A percentile compares a stretch with the other conserved stretches of the same genome.
Conservation (phyloP, 2,329 filamentous ascomycete genomes). For the Ceratocystis smalleyi region DNA sequence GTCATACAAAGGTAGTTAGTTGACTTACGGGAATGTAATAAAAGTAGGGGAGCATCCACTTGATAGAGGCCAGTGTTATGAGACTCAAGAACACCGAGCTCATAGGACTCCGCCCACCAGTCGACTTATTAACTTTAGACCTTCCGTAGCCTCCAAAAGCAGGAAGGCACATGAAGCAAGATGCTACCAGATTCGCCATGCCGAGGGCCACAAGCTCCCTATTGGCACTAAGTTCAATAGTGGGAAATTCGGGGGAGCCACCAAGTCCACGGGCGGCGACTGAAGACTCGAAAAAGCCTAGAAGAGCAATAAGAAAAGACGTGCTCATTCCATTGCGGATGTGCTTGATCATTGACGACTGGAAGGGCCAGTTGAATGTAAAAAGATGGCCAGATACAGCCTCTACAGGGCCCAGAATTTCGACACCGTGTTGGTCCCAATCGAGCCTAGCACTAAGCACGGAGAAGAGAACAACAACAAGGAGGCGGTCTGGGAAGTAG, state of each 20-base stretch:
- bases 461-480: constrained; percentile 74
- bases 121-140: constrained; percentile 87
- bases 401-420: constrained; percentile 68
- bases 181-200: constrained; percentile 76
- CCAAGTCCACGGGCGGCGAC: constrained; percentile 87
- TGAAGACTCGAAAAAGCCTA: constrained; percentile 97
- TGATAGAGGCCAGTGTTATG: constrained; percentile 64
- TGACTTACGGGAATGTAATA: constrained; percentile 79
- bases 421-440: constrained; percentile 69
- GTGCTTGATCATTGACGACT: constrained; percentile 58
- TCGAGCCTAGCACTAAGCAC: constrained; percentile 59
- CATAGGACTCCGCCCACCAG: constrained; percentile 85
- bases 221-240: constrained; percentile 75
- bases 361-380: constrained; percentile 74
- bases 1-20: neutral
- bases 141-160: constrained; percentile 92
- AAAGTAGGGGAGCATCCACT: constrained; percentile 77
- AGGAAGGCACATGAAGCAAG: constrained; percentile 81
- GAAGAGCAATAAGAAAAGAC: constrained; percentile 77
- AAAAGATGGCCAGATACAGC: constrained; percentile 57
- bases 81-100: constrained; percentile 74
- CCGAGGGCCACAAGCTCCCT: constrained; percentile 85
- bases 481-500: constrained; percentile 80
- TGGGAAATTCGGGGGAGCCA: constrained; percentile 52
- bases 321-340: constrained; percentile 79